A percentile compares a stretch with the other conserved stretches of the same genome.
These are phyloP conservation scores for Lablab purpureus DNA, from an alignment of 306 rosid species.

Conservation along the genomic window DNA sequence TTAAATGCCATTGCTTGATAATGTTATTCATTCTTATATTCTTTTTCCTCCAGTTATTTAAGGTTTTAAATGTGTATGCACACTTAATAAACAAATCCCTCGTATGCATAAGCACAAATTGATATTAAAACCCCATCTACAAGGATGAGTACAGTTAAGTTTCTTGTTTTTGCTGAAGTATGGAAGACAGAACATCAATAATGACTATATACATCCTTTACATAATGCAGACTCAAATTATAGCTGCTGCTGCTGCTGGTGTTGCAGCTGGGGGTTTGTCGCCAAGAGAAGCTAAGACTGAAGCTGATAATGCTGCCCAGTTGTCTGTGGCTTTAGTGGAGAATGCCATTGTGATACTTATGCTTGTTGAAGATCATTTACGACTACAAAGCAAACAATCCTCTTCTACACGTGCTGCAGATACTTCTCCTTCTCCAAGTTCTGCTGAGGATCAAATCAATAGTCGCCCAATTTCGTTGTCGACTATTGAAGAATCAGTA, in stretches of 20 bases:
- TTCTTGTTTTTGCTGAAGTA: slow-evolving; percentile 33
- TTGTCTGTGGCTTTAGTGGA: slow-evolving; percentile 98
- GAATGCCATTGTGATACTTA: slow-evolving; percentile 96
- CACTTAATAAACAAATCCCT: slow-evolving; percentile 15
- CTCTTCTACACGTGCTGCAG: slow-evolving; percentile 60
- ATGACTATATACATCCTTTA: slow-evolving; percentile 55
- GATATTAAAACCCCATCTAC: slow-evolving; percentile 19
- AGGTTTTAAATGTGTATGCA: slow-evolving; percentile 23
- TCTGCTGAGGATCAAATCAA: slow-evolving; percentile 59
- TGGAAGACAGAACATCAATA: slow-evolving; percentile 43
- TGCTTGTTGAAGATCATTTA: slow-evolving; percentile 99
- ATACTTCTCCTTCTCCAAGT: slow-evolving; percentile 74
- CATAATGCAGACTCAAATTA: slow-evolving; percentile 93
- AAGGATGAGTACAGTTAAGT: slow-evolving; percentile 34
- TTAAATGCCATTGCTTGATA: slow-evolving; percentile 24
- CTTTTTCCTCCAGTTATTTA: slow-evolving; percentile 8
- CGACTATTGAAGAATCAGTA: slow-evolving; percentile 56
- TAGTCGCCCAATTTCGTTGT: slow-evolving; percentile 51
- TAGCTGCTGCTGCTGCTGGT: slow-evolving; percentile 98
- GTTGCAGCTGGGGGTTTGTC: slow-evolving; percentile 95
- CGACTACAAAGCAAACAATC: slow-evolving; percentile 84
- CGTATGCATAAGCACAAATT: slow-evolving; percentile 18
- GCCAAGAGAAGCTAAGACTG: slow-evolving; percentile 84
- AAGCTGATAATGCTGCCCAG: slow-evolving; percentile 97
- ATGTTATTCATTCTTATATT: slow-evolving; percentile 29